Evolutionary conservation across 371 early-diverging fungal genomes (phyloP).

Genomic region (Syncephalastrum sp.): DNA sequence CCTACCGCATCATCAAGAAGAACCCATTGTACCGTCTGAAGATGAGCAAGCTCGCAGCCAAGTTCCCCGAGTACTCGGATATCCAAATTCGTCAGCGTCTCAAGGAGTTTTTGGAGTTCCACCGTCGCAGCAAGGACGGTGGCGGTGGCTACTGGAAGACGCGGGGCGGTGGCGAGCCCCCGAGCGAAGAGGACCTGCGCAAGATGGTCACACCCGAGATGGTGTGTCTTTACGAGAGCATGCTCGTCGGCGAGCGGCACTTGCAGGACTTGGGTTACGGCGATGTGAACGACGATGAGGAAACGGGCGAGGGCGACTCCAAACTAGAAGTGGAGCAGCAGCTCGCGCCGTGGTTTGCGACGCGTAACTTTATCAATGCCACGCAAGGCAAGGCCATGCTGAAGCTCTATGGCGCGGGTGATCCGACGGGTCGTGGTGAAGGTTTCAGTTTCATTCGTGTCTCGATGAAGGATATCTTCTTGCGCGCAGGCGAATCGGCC

Average conservation of each 20-base stretch:
- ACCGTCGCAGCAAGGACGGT: slow-evolving; percentile 81
- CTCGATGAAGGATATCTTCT: slow-evolving; percentile 96
- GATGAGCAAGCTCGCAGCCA: slow-evolving; percentile 72
- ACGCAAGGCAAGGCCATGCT: slow-evolving; percentile 93
- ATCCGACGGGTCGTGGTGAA: slow-evolving; percentile 97
- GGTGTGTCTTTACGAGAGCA: slow-evolving; percentile 97
- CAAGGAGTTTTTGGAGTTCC: slow-evolving; percentile 97
- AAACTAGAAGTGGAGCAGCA: slow-evolving; percentile 88
- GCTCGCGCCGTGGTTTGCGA: slow-evolving; percentile 96
- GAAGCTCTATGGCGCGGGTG: slow-evolving; percentile 93
- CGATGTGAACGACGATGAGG: slow-evolving; percentile 57
- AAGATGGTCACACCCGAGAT: slow-evolving; percentile 98
- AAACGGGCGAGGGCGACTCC: slow-evolving; percentile 71
- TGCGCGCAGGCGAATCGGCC: slow-evolving; percentile 85
- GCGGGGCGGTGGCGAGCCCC: slow-evolving; percentile 77
- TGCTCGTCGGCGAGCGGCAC: slow-evolving; percentile 94
- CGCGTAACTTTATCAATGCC: slow-evolving; percentile 94
- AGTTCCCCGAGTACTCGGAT: slow-evolving; percentile 86
- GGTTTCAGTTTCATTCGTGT: slow-evolving; percentile 98
- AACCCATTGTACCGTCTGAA: slow-evolving; percentile 76
- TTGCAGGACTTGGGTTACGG: slow-evolving; percentile 94
- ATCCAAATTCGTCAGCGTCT: slow-evolving; percentile 83
- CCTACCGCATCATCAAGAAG: slow-evolving; percentile 83
- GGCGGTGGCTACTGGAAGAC: slow-evolving; percentile 91
- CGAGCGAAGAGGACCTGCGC: slow-evolving; percentile 92